Evolutionary conservation across 495 filamentous ascomycete genomes (phyloP).

Genomic region (Filosporella fistucella): DNA sequence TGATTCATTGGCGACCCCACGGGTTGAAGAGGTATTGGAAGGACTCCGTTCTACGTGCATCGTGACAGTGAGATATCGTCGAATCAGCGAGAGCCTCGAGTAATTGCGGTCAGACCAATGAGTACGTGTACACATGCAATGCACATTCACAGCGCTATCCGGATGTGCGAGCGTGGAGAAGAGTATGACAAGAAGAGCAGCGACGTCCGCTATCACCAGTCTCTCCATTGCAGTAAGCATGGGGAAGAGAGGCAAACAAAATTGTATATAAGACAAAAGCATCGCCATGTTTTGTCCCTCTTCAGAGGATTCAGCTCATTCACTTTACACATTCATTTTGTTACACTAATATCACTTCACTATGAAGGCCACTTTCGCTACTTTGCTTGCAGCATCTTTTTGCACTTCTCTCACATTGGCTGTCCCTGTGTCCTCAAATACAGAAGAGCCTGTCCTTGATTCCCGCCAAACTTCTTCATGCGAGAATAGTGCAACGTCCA

Average conservation of each 20-base stretch:
- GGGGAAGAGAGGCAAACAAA: neutral
- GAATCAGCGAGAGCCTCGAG: too few species aligned
- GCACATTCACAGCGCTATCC: neutral
- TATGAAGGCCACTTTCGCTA: constrained; percentile 13
- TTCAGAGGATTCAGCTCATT: constrained; percentile 2
- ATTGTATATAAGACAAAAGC: neutral
- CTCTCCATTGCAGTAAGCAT: neutral
- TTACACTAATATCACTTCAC: neutral
- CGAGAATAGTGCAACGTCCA: constrained; percentile 36
- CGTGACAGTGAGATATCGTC: too few species aligned
- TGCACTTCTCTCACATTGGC: constrained; percentile 7
- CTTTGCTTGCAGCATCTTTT: constrained; percentile 1
- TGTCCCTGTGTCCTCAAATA: constrained; percentile 13
- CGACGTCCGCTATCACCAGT: too few species aligned
- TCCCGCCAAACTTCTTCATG: constrained; percentile 11
- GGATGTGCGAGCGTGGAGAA: too few species aligned
- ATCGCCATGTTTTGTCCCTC: neutral
- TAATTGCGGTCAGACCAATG: constrained; percentile 4
- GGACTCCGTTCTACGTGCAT: too few species aligned
- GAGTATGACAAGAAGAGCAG: too few species aligned
- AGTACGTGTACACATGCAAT: constrained; percentile 2
- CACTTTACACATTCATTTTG: constrained; percentile 1
- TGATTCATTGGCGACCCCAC: too few species aligned
- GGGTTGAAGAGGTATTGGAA: too few species aligned
- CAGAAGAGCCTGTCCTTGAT: constrained; percentile 1